A percentile compares a stretch with the other conserved stretches of the same genome.
Evolutionary conservation across 2,329 filamentous ascomycete species (phyloP).

Genomic region (Fusarium sp.): DNA sequence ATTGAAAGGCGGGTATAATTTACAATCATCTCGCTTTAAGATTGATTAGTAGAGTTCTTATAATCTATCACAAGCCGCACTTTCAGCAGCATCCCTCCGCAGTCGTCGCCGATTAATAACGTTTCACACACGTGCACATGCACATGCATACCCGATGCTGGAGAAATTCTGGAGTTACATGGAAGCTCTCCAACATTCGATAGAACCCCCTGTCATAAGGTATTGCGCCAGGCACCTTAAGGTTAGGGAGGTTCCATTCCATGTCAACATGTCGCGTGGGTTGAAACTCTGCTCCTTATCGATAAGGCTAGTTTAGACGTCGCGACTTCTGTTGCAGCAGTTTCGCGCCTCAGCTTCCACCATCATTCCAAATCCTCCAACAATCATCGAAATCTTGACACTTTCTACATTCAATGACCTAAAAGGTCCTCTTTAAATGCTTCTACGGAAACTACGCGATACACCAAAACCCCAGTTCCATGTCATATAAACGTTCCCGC

Average conservation of each 20-base stretch:
- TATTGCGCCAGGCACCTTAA: constrained; percentile 9
- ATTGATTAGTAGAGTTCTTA: constrained; percentile 3
- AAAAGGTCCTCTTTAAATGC: constrained; percentile 22
- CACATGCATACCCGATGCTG: constrained; percentile 25
- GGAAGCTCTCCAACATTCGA: constrained; percentile 21
- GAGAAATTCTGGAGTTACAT: constrained; percentile 27
- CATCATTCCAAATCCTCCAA: constrained; percentile 12
- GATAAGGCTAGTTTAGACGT: constrained; percentile 40
- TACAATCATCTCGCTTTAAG: constrained; percentile 1
- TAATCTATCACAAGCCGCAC: constrained; percentile 4
- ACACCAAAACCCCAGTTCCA: constrained; percentile 55
- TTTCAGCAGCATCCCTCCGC: constrained; percentile 12
- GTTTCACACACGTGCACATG: constrained; percentile 31
- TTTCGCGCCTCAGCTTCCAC: constrained; percentile 28
- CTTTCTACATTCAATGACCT: constrained; percentile 8
- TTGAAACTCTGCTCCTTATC: constrained; percentile 39
- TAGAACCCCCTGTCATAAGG: constrained; percentile 23
- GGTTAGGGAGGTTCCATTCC: constrained; percentile 9
- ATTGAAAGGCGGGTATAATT: too few species aligned
- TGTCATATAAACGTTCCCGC: constrained; percentile 86
- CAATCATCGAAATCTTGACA: constrained; percentile 1
- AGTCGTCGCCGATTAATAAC: constrained; percentile 7
- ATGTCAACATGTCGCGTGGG: not conserved
- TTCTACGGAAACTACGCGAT: constrained; percentile 18
- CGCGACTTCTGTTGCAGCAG: constrained; percentile 21